Conservation (phyloP, 176 grass and related monocot genomes). For the Saccharum spontaneum region DNA sequence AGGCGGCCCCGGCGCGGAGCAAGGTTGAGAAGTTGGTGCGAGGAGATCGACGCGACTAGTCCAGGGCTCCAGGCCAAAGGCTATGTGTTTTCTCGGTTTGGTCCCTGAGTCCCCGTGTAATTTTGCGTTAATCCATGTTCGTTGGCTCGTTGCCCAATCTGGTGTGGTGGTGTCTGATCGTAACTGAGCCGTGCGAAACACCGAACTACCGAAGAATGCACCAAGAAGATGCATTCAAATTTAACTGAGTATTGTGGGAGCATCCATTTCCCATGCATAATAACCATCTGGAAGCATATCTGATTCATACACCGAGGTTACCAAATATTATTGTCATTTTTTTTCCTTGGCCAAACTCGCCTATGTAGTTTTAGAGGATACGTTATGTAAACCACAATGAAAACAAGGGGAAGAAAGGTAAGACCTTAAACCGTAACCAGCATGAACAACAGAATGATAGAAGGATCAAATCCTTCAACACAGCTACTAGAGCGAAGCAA, state of each 20-base stretch:
- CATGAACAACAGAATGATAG: neutral
- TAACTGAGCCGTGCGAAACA: too few relatives aligned
- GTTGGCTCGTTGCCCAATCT: neutral
- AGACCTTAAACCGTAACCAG: neutral
- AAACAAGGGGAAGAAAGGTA: neutral
- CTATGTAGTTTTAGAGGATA: neutral
- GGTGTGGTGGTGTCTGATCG: too few relatives aligned
- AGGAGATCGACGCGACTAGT: neutral
- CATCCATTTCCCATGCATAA: neutral
- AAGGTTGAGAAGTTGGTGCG: neutral
- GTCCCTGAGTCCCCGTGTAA: neutral
- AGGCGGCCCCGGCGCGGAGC: neutral
- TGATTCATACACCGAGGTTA: neutral
- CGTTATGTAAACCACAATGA: neutral
- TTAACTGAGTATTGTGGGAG: neutral
- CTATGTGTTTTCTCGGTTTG: neutral
- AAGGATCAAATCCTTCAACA: neutral
- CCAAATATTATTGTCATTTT: too few relatives aligned
- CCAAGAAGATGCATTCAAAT: neutral
- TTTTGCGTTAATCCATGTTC: neutral
- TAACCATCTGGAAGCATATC: neutral
- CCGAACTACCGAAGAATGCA: neutral
- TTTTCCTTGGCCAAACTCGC: neutral
- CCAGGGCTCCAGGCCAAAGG: neutral
- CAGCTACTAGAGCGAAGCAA: neutral